These are phyloP conservation scores for Hordeum pubiflorum DNA, from an alignment of 202 grass and related monocot genomes.

Conservation along the genomic window DNA sequence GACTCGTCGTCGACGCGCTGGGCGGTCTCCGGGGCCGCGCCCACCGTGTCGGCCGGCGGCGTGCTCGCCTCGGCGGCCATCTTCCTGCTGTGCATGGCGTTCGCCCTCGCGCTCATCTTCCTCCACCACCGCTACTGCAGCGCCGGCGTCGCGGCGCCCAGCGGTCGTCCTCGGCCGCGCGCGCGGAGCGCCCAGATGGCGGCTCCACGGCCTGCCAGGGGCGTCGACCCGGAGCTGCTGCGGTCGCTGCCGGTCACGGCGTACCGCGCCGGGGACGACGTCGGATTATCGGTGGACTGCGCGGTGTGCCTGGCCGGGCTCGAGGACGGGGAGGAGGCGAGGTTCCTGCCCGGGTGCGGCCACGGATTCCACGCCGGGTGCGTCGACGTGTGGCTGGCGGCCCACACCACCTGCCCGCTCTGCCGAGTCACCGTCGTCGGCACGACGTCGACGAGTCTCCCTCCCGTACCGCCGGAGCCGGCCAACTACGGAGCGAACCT, in stretches of 20 bases:
- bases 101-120: conserved; percentile 4
- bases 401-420: conserved; percentile 41
- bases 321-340: conserved; percentile 32
- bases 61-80: neutral
- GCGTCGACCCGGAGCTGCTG: neutral
- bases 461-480: neutral
- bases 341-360: conserved; percentile 37
- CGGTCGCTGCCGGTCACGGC: conserved; percentile 21
- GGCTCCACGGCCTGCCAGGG: neutral
- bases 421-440: conserved; percentile 27
- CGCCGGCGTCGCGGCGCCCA: neutral
- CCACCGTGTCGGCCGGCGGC: no score
- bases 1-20: no score
- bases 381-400: conserved; percentile 39
- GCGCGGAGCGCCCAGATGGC: neutral
- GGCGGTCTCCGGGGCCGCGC: no score
- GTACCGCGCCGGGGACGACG: neutral
- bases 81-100: conserved; percentile 5
- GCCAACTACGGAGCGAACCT: neutral
- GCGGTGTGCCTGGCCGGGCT: conserved; percentile 40
- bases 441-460: neutral
- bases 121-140: neutral
- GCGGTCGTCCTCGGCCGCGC: neutral
- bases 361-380: conserved; percentile 49
- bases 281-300: conserved; percentile 11